Base-by-base conservation (phyloP, 495 filamentous ascomycete species). In the Aspergillus bridgeri region DNA sequence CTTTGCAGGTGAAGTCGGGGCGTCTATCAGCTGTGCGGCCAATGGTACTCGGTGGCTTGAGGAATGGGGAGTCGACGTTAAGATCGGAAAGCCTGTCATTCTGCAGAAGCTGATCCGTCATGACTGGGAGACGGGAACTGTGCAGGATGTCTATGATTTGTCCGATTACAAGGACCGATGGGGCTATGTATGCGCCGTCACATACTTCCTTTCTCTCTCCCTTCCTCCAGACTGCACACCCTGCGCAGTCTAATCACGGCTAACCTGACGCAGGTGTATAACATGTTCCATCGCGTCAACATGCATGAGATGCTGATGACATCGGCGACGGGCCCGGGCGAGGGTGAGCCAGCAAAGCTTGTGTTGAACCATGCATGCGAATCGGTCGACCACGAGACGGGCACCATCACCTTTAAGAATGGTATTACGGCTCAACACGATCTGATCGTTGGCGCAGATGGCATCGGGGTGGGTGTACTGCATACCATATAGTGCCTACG, bases 251-350 rank as follows among this genome's bases (percentile, higher is more conserved):
- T 11, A 47, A 23, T 13, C 45, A 9, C 3, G 45, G 15, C 42
- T 21, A 15, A 47, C 15, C 15, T 9, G 45, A 15, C 42, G 11
- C 48, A 50, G 69, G 73, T 50, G 21, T 81, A 81, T 60, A 78
- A 81, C 65, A 80, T 82, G 79, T 83, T 82, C 59, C 80, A 84
- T 54, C 74, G 81, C 1, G 73, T 77, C 51, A 71, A 82, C 57
- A 82, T 84, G 79, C 81, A 84, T 60, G 57, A 66, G 6, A 80
- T 83, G 77, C 60, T 84, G 62, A 79, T 71, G 68, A 75, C 79
- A 23, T 71, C 71, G 18, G 81, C 79, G 1, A 71, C 67, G 8
- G 69, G 71, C 22, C 65, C 72, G 6, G 76, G 78, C 2, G 65
- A 73, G n/a, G 79, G 78, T 6, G 66, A 49, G 0, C 79, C 78